phyloP scores from a whole-genome alignment of 2,329 filamentous ascomycete genomes.

The Chaetomium sp. region DNA sequence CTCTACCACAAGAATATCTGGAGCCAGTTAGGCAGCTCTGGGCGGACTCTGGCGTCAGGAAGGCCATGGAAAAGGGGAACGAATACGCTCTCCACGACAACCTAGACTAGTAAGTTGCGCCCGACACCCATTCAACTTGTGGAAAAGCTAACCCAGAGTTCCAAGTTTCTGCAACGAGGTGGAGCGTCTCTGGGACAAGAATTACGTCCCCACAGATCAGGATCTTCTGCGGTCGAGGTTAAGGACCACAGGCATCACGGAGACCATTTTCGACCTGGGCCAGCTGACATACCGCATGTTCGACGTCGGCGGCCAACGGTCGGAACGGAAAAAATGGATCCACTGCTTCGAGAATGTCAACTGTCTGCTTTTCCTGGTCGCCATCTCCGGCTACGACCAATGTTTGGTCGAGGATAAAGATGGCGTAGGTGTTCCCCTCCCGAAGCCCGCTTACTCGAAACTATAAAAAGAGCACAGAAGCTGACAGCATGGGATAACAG shows the following conservation, averaged over 20 bases:
- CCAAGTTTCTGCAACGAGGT: slow-evolving; percentile 74
- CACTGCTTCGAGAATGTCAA: slow-evolving; percentile 95
- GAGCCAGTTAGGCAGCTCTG: slow-evolving; percentile 79
- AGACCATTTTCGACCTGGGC: slow-evolving; percentile 87
- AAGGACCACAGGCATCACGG: slow-evolving; percentile 90
- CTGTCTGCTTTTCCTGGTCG: slow-evolving; percentile 85
- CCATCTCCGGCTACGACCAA: slow-evolving; percentile 94
- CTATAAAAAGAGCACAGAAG: neutral
- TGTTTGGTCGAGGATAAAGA: slow-evolving; percentile 95
- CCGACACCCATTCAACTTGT: neutral
- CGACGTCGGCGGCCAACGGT: slow-evolving; percentile 85
- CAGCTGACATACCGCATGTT: slow-evolving; percentile 96
- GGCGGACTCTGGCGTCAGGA: slow-evolving; percentile 74
- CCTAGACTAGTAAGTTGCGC: slow-evolving; percentile 64
- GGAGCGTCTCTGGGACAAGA: slow-evolving; percentile 66
- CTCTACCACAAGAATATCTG: slow-evolving; percentile 70
- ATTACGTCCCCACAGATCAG: slow-evolving; percentile 87
- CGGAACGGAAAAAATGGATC: slow-evolving; percentile 96
- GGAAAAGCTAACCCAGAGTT: neutral
- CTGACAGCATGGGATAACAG: slow-evolving; percentile 37
- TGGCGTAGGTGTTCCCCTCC: slow-evolving; percentile 55
- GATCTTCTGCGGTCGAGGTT: slow-evolving; percentile 87
- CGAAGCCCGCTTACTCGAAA: too few species aligned
- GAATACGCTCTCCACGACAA: slow-evolving; percentile 97
- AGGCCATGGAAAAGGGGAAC: slow-evolving; percentile 87